Evolutionary conservation across 139 green algal genomes (phyloP).

Genomic region (Chlamydomonas sp.): DNA sequence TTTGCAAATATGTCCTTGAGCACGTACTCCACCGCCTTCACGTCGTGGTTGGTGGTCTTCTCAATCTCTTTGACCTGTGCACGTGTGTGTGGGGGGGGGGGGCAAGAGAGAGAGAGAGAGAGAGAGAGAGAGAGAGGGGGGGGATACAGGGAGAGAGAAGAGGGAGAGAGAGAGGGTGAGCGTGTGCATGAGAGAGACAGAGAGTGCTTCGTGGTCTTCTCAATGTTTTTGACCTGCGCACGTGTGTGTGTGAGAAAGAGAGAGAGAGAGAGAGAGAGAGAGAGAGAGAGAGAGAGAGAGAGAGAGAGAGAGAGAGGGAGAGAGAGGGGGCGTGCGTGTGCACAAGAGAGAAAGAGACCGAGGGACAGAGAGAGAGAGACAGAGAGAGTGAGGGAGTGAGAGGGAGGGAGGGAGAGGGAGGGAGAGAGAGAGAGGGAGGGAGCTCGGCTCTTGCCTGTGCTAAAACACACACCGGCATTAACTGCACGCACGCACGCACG

Average conservation of each 20-base stretch:
- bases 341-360: background rate
- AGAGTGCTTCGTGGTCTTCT: constrained; percentile 95
- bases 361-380: background rate
- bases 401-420: background rate
- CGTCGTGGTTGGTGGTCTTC: constrained; percentile 97
- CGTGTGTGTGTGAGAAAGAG: too few species aligned
- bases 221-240: constrained; percentile 68
- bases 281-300: too few species aligned
- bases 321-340: background rate
- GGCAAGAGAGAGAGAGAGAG: too few species aligned
- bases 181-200: constrained; percentile 36
- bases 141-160: background rate
- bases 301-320: background rate
- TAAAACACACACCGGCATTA: too few species aligned
- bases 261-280: background rate
- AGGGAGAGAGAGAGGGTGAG: background rate
- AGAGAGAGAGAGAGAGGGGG: background rate
- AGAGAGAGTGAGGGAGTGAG: background rate
- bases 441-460: too few species aligned
- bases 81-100: background rate
- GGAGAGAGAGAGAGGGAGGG: background rate
- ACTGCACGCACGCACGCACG: too few species aligned
- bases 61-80: constrained; percentile 79
- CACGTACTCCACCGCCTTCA: constrained; percentile 99
- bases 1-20: constrained; percentile 74